Base-by-base conservation (phyloP, 345 rosid species). In the Raphanus sativus region DNA sequence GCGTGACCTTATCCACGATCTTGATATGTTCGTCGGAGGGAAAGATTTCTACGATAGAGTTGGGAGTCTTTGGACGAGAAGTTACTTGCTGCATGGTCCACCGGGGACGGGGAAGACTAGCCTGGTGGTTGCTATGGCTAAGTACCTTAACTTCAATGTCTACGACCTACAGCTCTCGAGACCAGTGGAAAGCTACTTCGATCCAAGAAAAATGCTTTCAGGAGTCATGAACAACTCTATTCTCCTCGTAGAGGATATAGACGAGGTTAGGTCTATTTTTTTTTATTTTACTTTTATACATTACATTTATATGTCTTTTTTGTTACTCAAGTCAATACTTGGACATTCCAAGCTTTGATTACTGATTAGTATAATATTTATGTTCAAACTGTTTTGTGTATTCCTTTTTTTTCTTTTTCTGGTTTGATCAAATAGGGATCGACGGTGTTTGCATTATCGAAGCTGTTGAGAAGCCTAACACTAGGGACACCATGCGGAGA, bases 101-200 rank as follows among this genome's bases (percentile, higher is more conserved):
- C 91, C 91, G 0, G 91, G 89, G 0, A 86, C 91, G 0, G 91
- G 91, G 13, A 85, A 88, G 79, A 86, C 91, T 1, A 88, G 89
- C 45, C 75, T 88, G 75, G 83, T 86, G 28, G 89, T 85, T 0
- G 89, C 91, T 32, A 85, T 88, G 87, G 91, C 89, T 2, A 88
- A 88, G 42, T 56, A 86, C 29, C 69, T 87, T 5, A 83, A 82
- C 67, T 85, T 83, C 17, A 85, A 87, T 65, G 75, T 87, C 1
- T 87, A 83, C 32, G 83, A 82, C 67, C 50, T 87, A 62, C 84
- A 84, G 62, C 82, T 87, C 1, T 60, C 34, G 13, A 3, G 0
- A 80, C 70, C 16, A 17, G 33, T 85, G 8, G 62, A 58, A 60
- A 16, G 67, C 13, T 86, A 85, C 54, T 80, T 74, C 1, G 84